Conservation (phyloP, 305 asterid genomes). For the Ilex paraguariensis region DNA sequence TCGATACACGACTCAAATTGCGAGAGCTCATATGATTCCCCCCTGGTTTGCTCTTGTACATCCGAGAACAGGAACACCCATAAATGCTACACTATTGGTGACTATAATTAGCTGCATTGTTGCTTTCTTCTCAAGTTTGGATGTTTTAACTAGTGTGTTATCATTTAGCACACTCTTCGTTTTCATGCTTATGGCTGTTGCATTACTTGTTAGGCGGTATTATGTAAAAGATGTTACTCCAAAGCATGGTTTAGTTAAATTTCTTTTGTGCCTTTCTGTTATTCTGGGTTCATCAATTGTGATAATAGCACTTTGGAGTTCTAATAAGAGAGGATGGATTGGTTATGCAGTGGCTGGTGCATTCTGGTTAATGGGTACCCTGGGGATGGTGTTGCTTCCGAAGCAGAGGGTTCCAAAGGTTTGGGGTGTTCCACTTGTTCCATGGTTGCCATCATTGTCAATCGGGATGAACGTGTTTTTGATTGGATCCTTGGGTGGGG, state of each 20-base stretch:
- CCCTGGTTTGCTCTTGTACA: slow-evolving; percentile 87
- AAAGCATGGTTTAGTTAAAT: slow-evolving; percentile 34
- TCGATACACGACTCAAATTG: slow-evolving; percentile 94
- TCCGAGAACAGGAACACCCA: slow-evolving; percentile 81
- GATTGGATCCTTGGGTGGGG: slow-evolving; percentile 79
- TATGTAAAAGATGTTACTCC: slow-evolving; percentile 64
- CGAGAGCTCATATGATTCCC: slow-evolving; percentile 89
- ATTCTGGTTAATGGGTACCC: slow-evolving; percentile 62
- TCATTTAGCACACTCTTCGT: slow-evolving; percentile 87
- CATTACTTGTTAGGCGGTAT: slow-evolving; percentile 79
- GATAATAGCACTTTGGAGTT: slow-evolving; percentile 48
- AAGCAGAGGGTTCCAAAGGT: slow-evolving; percentile 62
- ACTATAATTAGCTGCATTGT: slow-evolving; percentile 69
- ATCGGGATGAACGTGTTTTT: slow-evolving; percentile 71
- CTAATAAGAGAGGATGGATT: slow-evolving; percentile 34
- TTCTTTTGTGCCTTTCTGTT: slow-evolving; percentile 35
- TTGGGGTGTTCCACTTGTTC: slow-evolving; percentile 97
- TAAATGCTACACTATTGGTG: slow-evolving; percentile 74
- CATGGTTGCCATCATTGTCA: slow-evolving; percentile 84
- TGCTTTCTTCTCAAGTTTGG: slow-evolving; percentile 83
- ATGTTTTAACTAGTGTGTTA: slow-evolving; percentile 70
- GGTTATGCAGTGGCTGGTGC: slow-evolving; percentile 40
- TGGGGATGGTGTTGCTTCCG: slow-evolving; percentile 62
- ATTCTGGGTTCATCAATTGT: slow-evolving; percentile 66
- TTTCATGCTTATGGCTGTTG: slow-evolving; percentile 98